phyloP scores from a whole-genome alignment of 2,329 filamentous ascomycete genomes.

The Nemania sp. region DNA sequence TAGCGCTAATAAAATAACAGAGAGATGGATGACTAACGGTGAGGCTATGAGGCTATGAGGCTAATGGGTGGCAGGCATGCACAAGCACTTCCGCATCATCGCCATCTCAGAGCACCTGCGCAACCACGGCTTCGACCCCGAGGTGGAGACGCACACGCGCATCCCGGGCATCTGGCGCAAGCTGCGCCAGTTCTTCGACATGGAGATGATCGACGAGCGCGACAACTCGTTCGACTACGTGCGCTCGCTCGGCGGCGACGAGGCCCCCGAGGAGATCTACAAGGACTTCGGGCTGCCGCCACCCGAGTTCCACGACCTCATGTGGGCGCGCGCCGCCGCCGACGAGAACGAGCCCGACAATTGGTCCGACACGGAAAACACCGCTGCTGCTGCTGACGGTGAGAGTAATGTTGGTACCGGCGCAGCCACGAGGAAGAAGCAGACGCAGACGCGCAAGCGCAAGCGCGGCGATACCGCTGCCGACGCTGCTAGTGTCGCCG shows the following conservation, averaged over 20 bases:
- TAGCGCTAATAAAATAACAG: too few species aligned
- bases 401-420: constrained; percentile 44
- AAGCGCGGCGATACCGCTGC: constrained; percentile 56
- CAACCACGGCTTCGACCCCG: constrained; percentile 81
- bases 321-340: constrained; percentile 59
- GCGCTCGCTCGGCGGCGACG: constrained; percentile 39
- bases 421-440: constrained; percentile 24
- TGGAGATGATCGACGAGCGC: constrained; percentile 86
- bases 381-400: constrained; percentile 42
- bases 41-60: too few species aligned
- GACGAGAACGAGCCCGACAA: constrained; percentile 64
- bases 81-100: constrained; percentile 94
- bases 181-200: constrained; percentile 83
- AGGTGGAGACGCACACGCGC: constrained; percentile 80
- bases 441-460: constrained; percentile 54
- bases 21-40: too few species aligned
- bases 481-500: constrained; percentile 59
- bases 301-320: constrained; percentile 60
- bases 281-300: constrained; percentile 73
- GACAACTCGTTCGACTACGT: constrained; percentile 69
- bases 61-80: constrained; percentile 76
- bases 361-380: constrained; percentile 60
- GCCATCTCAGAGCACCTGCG: constrained; percentile 83
- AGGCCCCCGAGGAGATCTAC: constrained; percentile 68
- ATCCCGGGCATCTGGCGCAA: constrained; percentile 95